Evolutionary conservation across 352 stramenopile genomes (phyloP), one percentile per base, ranked within the genome.

Genomic region (Hyaloperonospora arabidopsidis): DNA sequence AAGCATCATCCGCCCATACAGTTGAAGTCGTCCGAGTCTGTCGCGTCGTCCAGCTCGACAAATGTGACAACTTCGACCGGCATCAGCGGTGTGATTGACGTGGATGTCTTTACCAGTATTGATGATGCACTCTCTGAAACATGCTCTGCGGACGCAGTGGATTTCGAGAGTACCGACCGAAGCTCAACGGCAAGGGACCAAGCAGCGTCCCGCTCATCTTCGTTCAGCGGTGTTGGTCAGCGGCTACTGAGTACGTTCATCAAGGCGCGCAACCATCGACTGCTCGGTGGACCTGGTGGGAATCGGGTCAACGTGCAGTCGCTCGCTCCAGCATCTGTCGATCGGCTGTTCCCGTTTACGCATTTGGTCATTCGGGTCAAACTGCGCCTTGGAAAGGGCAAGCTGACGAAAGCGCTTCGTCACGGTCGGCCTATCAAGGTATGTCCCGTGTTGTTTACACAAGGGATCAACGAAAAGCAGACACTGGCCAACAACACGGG

Each of bases 401-500:
- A 90, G 71, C 46, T 93, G 6, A 69, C 74, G 0, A 63, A 65
- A 18, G 70, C 65, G 11, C 65, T 91, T 54, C 67, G 67, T 15
- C 78, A 85, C n/a, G 76, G 74, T 14, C 55, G 65, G n/a, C 64
- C 65, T 7, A 76, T 93, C 58, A 76, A 74, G 25, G 82, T 93
- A 10, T 81, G 61, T 22, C 82, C 82, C 11, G 74, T 90, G 55
- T 62, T 93, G 28, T 93, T 93, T 55, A 86, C 83, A 0, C 83
- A 97, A 49, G 89, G 89, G 18, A 96, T 97, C 61, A 97, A 97
- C 57, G 89, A 97, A 63, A 95, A 92, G 63, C 87, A 96, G 65
- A 95, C 87, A 28, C 41, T 97, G 8, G 86, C 85, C 2, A 97
- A 97, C 72, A 86, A 92, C 61, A 93, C 84, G 1, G 78, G 78